These are phyloP conservation scores for Aureobasidium pullulans DNA, from an alignment of 2,329 filamentous ascomycete species.

Conservation along the genomic window DNA sequence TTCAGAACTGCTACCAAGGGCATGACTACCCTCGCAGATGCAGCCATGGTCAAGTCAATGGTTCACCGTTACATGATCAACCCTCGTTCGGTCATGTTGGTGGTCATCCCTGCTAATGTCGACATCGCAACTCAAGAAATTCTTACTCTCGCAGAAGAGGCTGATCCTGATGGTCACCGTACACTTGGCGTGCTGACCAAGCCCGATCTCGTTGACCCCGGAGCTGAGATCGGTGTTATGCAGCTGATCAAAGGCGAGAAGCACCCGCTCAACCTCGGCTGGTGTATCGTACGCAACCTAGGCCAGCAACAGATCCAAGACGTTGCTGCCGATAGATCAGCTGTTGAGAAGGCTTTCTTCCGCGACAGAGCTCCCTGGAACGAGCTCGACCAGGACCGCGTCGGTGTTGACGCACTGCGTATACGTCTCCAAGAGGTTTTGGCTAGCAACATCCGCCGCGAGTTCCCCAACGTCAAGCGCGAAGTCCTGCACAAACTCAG, in stretches of 20 bases:
- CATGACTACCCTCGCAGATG: conserved; percentile 31
- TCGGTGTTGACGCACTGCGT: conserved; percentile 36
- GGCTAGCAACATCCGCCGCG: conserved; percentile 34
- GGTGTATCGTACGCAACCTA: conserved; percentile 28
- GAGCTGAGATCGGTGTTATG: conserved; percentile 20
- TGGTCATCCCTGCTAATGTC: conserved; percentile 37
- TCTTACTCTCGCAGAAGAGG: conserved; percentile 32
- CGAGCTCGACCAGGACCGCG: conserved; percentile 28
- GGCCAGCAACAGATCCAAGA: conserved; percentile 23
- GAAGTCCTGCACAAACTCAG: conserved; percentile 29
- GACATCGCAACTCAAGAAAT: conserved; percentile 43
- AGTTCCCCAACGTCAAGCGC: conserved; percentile 37
- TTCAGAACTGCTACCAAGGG: conserved; percentile 28
- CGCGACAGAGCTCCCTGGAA: conserved; percentile 30
- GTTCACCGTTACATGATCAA: conserved; percentile 35
- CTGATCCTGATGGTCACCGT: conserved; percentile 26
- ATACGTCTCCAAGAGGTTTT: conserved; percentile 36
- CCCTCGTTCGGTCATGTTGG: conserved; percentile 34
- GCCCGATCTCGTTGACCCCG: conserved; percentile 27
- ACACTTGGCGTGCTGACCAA: conserved; percentile 34
- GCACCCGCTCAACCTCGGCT: conserved; percentile 25
- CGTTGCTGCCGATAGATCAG: neutral
- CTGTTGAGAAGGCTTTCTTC: conserved; percentile 31
- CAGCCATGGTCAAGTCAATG: conserved; percentile 32
- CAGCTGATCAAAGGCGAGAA: conserved; percentile 23